Base-by-base conservation (phyloP, 257 asterid species). In the Penstemon eatonii region DNA sequence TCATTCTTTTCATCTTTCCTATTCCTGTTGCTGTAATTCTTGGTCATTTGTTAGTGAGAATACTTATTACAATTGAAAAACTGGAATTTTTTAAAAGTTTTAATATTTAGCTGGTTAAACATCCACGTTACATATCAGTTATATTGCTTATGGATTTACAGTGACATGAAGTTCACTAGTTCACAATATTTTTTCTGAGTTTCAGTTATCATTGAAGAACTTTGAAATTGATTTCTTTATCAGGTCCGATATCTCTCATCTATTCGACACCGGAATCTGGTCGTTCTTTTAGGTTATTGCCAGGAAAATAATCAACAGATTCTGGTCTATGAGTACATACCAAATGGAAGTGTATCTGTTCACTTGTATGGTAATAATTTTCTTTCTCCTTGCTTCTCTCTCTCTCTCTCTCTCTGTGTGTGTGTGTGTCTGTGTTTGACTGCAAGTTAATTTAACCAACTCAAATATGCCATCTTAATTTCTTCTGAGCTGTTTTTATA, bases 211-310 rank as follows among this genome's bases (percentile, higher is more conserved):
- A 63, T 57, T 4, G 66, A 52, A 73, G 70, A 66, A 75, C 68
- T 71, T 66, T 65, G 72, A 36, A 75, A 68, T 81, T 76, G n/a
- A 67, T 78, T 62, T 76, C 68, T 69, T 76, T 63, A 62, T 82
- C 88, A 91, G 97, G 97, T 87, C 63, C 90, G 91, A 57, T 91
- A 83, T 82, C 95, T 91, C 66, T 85, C 97, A 56, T 86, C 91
- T 62, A 91, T 91, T 72, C 96, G 82, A 71, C 95, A 91, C 73
- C 86, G 92, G 75, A 91, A 91, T 80, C 84, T 91, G 76, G 97
- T 88, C 77, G 68, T 87, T 4, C 95, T 91, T 63, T 73, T 86
- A 75, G 97, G 97, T 73, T 91, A 89, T 79, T 91, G 97, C 85
- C 97, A 91, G 87, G 95, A 91, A 84, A 82, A 74, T 74, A 83